Evolutionary conservation across 2,329 filamentous ascomycete genomes (phyloP), one percentile per base, ranked within the genome.

Genomic region (Trematosphaeria pertusa): DNA sequence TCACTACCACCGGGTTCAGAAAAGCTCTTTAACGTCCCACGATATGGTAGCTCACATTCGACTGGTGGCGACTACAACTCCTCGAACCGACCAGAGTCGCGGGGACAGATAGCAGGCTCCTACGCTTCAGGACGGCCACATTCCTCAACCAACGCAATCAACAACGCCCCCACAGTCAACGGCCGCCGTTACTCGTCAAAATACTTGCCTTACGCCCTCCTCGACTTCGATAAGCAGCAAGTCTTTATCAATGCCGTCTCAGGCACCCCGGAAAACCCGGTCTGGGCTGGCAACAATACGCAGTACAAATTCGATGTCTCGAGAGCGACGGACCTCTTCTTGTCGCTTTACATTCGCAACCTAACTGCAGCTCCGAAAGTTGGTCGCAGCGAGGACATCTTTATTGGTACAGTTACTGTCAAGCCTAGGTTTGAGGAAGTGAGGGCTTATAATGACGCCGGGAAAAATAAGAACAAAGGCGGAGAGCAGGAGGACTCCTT

Each of bases 271-370:
- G 91, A 97, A 74, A 95, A 95, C 71, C 94, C 94, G 0, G 78
- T 97, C 0, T 99, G 94, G 91, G 92, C 93, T 3, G 94, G 94
- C 53, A 91, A 92, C 69, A 97, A 93, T 74, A 99, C 94, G n/a
- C 91, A 96, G 66, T 99, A 97, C 83, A 99, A 99, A 76, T 99
- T 99, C 73, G 94, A 99, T 79, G 94, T 99, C 52, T 97, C 94
- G 45, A 84, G 94, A 65, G 88, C 91, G 41, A 96, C 92, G 1
- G 93, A 97, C 63, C 80, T 99, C 49, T 89, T 86, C 52, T 86
- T 97, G 19, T 93, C 96, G 59, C 79, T 99, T 32, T 99, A 97
- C 74, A 87, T 99, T 70, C 88, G 94, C 60, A 97, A 99, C 69
- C 94, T 94, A 24, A 85, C 85, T 44, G 90, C 93, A 19, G 80